phyloP scores from a whole-genome alignment of 352 stramenopile genomes.

The Pythium aristosporum region DNA sequence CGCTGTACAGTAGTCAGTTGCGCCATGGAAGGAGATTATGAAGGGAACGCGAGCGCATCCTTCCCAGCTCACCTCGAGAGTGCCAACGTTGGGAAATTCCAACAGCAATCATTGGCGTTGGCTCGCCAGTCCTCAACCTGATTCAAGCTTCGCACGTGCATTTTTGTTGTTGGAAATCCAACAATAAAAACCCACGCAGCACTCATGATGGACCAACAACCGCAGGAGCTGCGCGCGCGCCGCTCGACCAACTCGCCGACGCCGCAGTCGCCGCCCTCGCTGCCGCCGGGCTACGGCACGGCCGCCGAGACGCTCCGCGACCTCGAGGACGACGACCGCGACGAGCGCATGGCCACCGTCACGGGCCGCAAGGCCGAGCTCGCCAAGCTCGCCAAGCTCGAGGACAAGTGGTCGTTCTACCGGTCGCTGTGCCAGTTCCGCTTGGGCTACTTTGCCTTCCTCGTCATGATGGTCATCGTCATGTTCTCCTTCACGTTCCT shows the following conservation, averaged over 20 bases:
- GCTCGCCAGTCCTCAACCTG: slow-evolving; percentile 18
- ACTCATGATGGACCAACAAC: slow-evolving; percentile 16
- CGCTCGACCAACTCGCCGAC: slow-evolving; percentile 8
- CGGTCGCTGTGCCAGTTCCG: slow-evolving; percentile 80
- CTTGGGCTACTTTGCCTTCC: slow-evolving; percentile 86
- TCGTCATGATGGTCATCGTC: slow-evolving; percentile 89
- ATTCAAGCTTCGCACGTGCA: slow-evolving; percentile 12
- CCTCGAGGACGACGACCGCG: slow-evolving; percentile 26
- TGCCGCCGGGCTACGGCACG: background rate
- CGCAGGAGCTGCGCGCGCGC: slow-evolving; percentile 10
- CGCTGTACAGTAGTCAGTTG: slow-evolving; percentile 22
- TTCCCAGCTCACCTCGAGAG: slow-evolving; percentile 5
- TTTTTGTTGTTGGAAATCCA: background rate
- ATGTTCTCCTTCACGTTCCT: slow-evolving; percentile 89
- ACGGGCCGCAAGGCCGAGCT: slow-evolving; percentile 63
- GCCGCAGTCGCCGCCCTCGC: background rate
- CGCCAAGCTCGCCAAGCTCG: slow-evolving; percentile 57
- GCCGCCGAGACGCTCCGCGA: slow-evolving; percentile 11
- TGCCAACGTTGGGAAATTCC: background rate
- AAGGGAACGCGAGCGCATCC: slow-evolving; percentile 18
- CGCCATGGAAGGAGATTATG: background rate
- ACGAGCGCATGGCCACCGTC: slow-evolving; percentile 59
- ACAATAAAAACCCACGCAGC: background rate
- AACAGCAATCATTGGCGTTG: background rate
- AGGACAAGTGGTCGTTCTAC: slow-evolving; percentile 74